phyloP scores from a whole-genome alignment of 495 filamentous ascomycete genomes.

The Copromyces sp. region DNA sequence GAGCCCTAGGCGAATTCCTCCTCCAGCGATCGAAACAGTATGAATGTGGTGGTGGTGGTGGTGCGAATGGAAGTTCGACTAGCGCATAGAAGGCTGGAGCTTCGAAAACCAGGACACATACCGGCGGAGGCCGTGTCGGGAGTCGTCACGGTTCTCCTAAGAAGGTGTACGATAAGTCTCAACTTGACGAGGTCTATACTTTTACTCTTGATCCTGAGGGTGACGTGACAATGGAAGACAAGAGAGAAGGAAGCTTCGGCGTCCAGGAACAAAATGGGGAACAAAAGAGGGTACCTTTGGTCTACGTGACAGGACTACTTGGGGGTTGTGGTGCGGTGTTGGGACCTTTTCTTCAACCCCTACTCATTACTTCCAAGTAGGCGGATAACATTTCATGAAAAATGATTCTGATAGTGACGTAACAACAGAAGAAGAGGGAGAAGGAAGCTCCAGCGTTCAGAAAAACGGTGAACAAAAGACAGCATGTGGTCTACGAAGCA shows the following conservation, averaged over 20 bases:
- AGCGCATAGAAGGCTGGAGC: not conserved
- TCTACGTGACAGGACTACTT: too few relatives aligned
- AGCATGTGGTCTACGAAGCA: not conserved
- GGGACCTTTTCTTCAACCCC: too few relatives aligned
- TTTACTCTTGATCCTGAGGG: not conserved
- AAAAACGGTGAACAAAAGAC: not conserved
- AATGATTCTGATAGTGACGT: not conserved
- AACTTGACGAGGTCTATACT: not conserved
- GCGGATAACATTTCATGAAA: too few relatives aligned
- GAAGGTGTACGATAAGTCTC: not conserved
- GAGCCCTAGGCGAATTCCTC: conserved; percentile 77
- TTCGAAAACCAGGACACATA: not conserved
- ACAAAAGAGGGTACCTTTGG: too few relatives aligned
- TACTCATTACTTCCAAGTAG: too few relatives aligned
- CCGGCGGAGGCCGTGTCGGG: not conserved
- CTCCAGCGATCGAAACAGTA: conserved; percentile 71
- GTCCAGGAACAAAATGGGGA: too few relatives aligned
- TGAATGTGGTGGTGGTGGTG: conserved; percentile 28
- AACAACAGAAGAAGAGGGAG: not conserved
- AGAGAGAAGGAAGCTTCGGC: too few relatives aligned
- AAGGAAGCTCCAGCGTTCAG: not conserved
- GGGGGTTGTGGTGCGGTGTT: too few relatives aligned
- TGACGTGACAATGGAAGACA: not conserved
- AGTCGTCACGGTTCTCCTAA: not conserved
- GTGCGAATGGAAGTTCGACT: not conserved